Percentiles rank a stretch among this genome's conserved stretches.
These are phyloP conservation scores for Malus hybrid DNA, from an alignment of 331 rosid genomes.

Conservation along the genomic window DNA sequence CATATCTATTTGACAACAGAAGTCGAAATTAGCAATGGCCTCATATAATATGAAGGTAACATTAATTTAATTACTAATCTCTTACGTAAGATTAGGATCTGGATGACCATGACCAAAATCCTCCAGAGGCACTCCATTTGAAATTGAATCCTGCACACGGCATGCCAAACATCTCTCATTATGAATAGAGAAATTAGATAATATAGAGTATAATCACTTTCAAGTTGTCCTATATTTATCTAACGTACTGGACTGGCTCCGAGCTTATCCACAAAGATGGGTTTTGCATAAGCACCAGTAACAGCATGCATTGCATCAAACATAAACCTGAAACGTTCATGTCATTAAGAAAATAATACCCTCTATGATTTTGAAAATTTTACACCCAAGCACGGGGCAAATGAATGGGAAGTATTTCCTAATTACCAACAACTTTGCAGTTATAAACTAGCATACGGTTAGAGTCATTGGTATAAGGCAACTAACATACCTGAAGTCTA, in stretches of 20 bases:
- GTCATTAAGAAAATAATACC: conserved; percentile 4
- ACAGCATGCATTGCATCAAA: conserved; percentile 99
- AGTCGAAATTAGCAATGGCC: conserved; percentile 12
- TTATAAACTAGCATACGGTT: background rate
- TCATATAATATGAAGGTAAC: conserved; percentile 6
- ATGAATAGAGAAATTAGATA: conserved; percentile 6
- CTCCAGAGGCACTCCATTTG: conserved; percentile 84
- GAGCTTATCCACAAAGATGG: conserved; percentile 87
- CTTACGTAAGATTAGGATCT: conserved; percentile 98
- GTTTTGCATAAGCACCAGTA: conserved; percentile 92
- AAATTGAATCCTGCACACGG: conserved; percentile 66
- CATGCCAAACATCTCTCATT: conserved; percentile 25
- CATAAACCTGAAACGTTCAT: conserved; percentile 46
- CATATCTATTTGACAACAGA: conserved; percentile 57
- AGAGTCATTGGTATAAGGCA: background rate
- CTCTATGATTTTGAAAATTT: background rate
- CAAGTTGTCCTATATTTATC: background rate
- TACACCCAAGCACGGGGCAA: conserved; percentile 3
- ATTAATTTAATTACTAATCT: background rate
- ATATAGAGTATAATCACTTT: background rate
- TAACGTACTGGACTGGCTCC: conserved; percentile 68
- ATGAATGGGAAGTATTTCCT: background rate
- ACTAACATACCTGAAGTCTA: conserved; percentile 64
- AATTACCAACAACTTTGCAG: background rate
- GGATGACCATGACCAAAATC: conserved; percentile 99